These are phyloP conservation scores for Diospyros lotus DNA, from an alignment of 148 eudicot species.

Conservation along the genomic window DNA sequence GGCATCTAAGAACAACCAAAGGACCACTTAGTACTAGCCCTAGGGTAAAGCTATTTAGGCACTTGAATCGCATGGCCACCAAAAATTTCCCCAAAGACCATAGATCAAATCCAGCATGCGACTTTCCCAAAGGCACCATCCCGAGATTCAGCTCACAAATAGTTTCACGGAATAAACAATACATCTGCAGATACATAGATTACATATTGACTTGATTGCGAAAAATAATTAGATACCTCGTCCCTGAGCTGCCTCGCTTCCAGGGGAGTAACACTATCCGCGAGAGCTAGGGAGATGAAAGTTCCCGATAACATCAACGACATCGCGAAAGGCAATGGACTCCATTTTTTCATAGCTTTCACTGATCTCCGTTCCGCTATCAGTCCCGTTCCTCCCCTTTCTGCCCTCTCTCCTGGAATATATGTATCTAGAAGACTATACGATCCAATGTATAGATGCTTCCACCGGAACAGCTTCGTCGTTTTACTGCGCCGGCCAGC, in stretches of 20 bases:
- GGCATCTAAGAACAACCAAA: background rate
- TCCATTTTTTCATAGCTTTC: conserved; percentile 18
- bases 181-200: background rate
- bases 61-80: background rate
- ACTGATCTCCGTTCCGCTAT: background rate
- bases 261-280: conserved; percentile 65
- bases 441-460: background rate
- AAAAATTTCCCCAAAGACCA: background rate
- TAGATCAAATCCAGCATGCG: background rate
- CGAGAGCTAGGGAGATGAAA: conserved; percentile 29
- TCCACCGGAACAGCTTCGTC: background rate
- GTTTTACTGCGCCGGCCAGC: background rate
- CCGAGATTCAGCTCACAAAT: conserved; percentile 2
- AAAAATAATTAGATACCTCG: conserved; percentile 44
- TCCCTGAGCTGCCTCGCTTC: conserved; percentile 84
- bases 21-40: background rate
- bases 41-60: background rate
- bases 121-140: background rate
- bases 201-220: too few relatives aligned
- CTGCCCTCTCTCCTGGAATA: background rate
- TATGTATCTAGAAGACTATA: too few relatives aligned
- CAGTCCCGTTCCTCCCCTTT: background rate
- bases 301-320: conserved; percentile 23
- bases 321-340: background rate
- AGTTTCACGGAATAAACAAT: background rate